phyloP scores from a whole-genome alignment of 2,329 filamentous ascomycete species.

The Alternaria sp. region DNA sequence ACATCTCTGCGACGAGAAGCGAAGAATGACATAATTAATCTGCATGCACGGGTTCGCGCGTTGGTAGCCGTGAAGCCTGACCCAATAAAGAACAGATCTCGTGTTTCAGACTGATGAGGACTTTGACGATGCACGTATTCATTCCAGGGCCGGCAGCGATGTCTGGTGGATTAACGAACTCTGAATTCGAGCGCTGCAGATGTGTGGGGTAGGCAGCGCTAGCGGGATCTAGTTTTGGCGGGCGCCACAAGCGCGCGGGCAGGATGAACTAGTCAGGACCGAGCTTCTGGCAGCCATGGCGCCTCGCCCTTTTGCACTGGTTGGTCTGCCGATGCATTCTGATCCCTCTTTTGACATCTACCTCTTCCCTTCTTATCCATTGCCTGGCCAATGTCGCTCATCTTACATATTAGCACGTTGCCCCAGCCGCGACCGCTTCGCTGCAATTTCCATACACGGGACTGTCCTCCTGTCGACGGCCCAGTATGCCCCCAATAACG shows the following conservation, averaged over 20 bases:
- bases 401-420: no score
- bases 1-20: neutral
- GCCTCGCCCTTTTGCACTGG: neutral
- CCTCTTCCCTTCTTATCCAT: no score
- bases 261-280: neutral
- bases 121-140: neutral
- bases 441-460: neutral
- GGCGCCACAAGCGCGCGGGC: neutral
- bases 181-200: neutral
- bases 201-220: neutral
- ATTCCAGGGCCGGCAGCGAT: neutral
- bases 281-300: neutral
- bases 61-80: neutral
- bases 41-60: neutral
- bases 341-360: neutral
- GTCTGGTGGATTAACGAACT: neutral
- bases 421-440: no score
- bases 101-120: neutral
- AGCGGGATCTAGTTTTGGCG: neutral
- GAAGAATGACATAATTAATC: neutral
- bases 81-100: neutral
- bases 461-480: neutral
- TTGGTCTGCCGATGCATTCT: neutral
- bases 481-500: neutral
- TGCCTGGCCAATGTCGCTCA: no score